These are phyloP conservation scores for Amaranthus palmeri DNA, from an alignment of 148 eudicot species.

Conservation along the genomic window DNA sequence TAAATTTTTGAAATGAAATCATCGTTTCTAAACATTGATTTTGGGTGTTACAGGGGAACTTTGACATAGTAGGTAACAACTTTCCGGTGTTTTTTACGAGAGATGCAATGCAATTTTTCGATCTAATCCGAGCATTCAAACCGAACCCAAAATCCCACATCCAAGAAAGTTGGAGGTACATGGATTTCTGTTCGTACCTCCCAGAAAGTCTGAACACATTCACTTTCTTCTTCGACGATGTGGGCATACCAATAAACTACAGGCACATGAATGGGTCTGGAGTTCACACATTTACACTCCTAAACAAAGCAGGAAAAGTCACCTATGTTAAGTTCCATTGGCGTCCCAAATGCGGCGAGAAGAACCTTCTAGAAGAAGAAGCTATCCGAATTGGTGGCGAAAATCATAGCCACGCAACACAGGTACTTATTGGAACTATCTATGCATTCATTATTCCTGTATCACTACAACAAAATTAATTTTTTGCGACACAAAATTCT, in stretches of 20 bases:
- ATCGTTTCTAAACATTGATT: not conserved
- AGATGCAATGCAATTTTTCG: conserved; percentile 88
- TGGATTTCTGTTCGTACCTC: conserved; percentile 84
- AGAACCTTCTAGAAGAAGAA: conserved; percentile 71
- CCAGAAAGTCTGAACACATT: conserved; percentile 84
- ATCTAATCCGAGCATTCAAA: conserved; percentile 77
- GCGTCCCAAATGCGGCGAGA: conserved; percentile 96
- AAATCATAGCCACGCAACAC: conserved; percentile 90
- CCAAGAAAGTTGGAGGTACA: conserved; percentile 84
- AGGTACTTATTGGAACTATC: no score
- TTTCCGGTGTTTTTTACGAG: conserved; percentile 90
- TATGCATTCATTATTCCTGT: no score
- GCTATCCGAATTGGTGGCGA: conserved; percentile 73
- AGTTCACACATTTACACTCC: conserved; percentile 70
- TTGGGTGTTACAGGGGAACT: conserved; percentile 61
- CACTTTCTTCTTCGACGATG: conserved; percentile 73
- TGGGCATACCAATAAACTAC: conserved; percentile 80
- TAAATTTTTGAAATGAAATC: no score
- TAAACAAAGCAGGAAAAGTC: conserved; percentile 74
- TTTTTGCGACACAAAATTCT: no score
- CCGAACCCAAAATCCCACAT: conserved; percentile 96
- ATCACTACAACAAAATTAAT: no score
- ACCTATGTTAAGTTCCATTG: conserved; percentile 89
- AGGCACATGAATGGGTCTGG: conserved; percentile 95
- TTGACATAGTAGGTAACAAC: conserved; percentile 93